Evolutionary conservation across 2,329 filamentous ascomycete genomes (phyloP).

Genomic region (Ilyonectria robusta): DNA sequence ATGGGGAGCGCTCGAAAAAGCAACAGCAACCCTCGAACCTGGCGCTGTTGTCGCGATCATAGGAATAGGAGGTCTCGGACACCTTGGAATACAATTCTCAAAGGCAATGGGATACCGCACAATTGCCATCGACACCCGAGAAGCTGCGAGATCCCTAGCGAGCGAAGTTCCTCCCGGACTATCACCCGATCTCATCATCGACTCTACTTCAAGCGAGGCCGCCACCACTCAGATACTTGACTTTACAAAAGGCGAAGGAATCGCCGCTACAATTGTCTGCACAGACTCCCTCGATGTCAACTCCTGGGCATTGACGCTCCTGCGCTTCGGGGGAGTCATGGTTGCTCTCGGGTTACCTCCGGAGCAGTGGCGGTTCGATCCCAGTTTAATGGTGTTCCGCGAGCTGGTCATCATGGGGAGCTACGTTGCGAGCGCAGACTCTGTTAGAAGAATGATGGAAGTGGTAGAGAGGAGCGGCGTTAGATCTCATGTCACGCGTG

Average conservation of each 20-base stretch:
- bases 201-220: constrained; percentile 37
- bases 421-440: constrained; percentile 50
- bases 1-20: constrained; percentile 52
- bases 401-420: constrained; percentile 51
- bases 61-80: constrained; percentile 54
- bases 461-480: constrained; percentile 45
- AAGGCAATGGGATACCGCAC: constrained; percentile 54
- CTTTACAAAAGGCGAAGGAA: constrained; percentile 50
- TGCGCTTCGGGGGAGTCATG: constrained; percentile 49
- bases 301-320: constrained; percentile 47
- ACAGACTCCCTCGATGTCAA: constrained; percentile 51
- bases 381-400: constrained; percentile 47
- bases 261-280: constrained; percentile 51
- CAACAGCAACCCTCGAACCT: constrained; percentile 39
- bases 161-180: constrained; percentile 41
- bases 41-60: constrained; percentile 50
- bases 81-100: constrained; percentile 54
- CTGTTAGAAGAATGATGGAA: constrained; percentile 51
- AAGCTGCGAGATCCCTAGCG: constrained; percentile 48
- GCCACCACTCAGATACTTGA: constrained; percentile 43
- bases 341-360: constrained; percentile 51
- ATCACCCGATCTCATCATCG: constrained; percentile 47
- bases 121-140: constrained; percentile 53
- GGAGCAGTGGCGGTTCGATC: constrained; percentile 52
- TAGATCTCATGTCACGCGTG: constrained; percentile 46